phyloP scores from a whole-genome alignment of 768 basidiomycete genomes.

The Cantharellus anzutake region DNA sequence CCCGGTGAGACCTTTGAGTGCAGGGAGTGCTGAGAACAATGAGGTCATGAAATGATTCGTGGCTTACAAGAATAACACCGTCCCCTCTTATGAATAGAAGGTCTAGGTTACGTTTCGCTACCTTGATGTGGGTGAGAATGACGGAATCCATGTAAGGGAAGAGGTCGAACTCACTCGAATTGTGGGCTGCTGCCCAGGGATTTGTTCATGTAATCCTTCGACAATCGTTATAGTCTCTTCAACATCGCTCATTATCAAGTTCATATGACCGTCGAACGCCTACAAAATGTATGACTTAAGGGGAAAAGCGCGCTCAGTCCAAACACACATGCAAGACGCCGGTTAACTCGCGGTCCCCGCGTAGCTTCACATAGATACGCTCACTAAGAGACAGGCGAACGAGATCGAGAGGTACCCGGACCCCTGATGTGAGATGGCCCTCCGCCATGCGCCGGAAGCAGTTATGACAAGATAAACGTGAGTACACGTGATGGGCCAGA shows the following conservation, averaged over 20 bases:
- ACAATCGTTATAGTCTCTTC: slow-evolving; percentile 96
- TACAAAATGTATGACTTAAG: slow-evolving; percentile 17
- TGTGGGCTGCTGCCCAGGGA: background rate
- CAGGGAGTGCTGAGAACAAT: too few species aligned
- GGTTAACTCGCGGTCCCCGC: slow-evolving; percentile 82
- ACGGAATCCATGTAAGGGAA: background rate
- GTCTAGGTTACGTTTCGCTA: slow-evolving; percentile 84
- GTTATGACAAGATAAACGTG: background rate
- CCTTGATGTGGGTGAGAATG: slow-evolving; percentile 23
- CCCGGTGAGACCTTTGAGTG: too few species aligned
- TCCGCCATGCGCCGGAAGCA: slow-evolving; percentile 6
- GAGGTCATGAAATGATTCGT: background rate
- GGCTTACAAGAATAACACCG: slow-evolving; percentile 79
- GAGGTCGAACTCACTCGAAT: background rate
- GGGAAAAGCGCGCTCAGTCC: background rate
- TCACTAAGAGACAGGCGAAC: slow-evolving; percentile 92
- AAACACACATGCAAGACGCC: slow-evolving; percentile 76
- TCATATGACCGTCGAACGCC: slow-evolving; percentile 99
- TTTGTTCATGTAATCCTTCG: slow-evolving; percentile 47
- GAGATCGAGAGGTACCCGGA: slow-evolving; percentile 94
- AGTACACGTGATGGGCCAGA: background rate
- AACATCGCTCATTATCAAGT: slow-evolving; percentile 90
- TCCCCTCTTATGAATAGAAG: slow-evolving; percentile 98
- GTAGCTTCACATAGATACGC: slow-evolving; percentile 92
- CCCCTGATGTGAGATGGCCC: slow-evolving; percentile 28